Base-by-base conservation (phyloP, 495 filamentous ascomycete species). In the Aspergillus homomorphus region DNA sequence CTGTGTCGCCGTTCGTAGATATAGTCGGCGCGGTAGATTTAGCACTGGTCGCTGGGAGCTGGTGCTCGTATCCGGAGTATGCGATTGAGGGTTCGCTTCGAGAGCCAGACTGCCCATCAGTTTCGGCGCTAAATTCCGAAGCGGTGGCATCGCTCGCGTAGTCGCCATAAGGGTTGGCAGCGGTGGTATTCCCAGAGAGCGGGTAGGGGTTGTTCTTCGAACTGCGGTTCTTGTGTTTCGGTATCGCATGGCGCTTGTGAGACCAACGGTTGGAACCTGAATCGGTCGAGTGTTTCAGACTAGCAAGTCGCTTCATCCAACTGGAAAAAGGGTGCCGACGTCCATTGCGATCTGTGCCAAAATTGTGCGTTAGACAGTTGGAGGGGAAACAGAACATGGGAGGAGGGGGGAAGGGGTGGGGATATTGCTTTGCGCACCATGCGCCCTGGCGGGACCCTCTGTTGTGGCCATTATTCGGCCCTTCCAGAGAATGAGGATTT, bases 251-350 rank as follows among this genome's bases (percentile, higher is more conserved):
- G 56, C 82, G 81, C 67, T 82, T 87, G 58, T 80, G 69, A 3
- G 78, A 73, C 68, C 73, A 76, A 16, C 73, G 71, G 51, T 67
- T 73, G n/a, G 77, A 67, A n/a, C 67, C 66, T 6, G 80, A 74
- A 5, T 83, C 81, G 26, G 82, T 60, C 68, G 80, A 81, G 59
- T 72, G 80, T 71, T 93, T 96, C 60, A 96, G 82, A 68, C 85
- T 94, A 28, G 91, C 86, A 24, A 98, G 83, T 60, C 92, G 91
- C 80, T 93, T 96, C 85, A 98, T 90, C 88, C 92, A 92, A 45
- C 84, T 87, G 21, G 92, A 85, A 71, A 98, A 97, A 5, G 93
- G 93, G 51, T 88, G 86, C 52, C 91, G 88, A 54, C 91, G 88
- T 57, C 78, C 79, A 73, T 86, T 83, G 57, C 84, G 80, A 70